phyloP scores from a whole-genome alignment of 2,329 filamentous ascomycete genomes.

The Botryotinia narcissicola region DNA sequence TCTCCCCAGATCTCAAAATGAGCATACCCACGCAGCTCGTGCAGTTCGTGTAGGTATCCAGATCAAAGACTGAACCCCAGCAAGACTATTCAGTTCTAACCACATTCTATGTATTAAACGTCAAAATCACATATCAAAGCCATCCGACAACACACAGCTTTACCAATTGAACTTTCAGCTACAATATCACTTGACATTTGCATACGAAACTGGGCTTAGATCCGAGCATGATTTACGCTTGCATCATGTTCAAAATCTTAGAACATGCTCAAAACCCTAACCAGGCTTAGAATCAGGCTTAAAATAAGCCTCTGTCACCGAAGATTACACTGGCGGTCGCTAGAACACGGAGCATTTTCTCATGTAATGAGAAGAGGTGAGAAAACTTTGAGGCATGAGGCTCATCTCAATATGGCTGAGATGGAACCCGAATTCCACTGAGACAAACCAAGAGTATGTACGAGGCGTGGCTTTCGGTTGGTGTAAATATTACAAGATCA shows the following conservation, averaged over 20 bases:
- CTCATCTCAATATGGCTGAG: neutral
- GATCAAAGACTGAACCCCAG: neutral
- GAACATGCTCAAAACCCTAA: neutral
- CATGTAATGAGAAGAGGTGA: neutral
- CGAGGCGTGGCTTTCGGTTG: neutral
- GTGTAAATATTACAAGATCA: neutral
- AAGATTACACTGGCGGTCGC: neutral
- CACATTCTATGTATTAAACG: neutral
- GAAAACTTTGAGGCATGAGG: neutral
- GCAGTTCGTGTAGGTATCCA: neutral
- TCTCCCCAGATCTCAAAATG: neutral
- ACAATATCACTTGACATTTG: neutral
- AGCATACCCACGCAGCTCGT: neutral
- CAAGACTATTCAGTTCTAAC: neutral
- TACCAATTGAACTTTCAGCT: neutral
- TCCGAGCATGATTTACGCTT: neutral
- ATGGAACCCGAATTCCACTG: neutral
- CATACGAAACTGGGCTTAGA: neutral
- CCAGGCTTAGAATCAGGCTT: neutral
- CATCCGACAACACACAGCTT: neutral
- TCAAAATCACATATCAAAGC: neutral
- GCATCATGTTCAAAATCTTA: neutral
- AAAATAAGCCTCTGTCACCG: neutral
- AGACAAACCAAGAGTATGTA: constrained; percentile 7
- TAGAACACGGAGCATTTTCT: neutral